These are phyloP conservation scores for Geranium rotundifolium DNA, from an alignment of 345 rosid genomes.

Conservation along the genomic window DNA sequence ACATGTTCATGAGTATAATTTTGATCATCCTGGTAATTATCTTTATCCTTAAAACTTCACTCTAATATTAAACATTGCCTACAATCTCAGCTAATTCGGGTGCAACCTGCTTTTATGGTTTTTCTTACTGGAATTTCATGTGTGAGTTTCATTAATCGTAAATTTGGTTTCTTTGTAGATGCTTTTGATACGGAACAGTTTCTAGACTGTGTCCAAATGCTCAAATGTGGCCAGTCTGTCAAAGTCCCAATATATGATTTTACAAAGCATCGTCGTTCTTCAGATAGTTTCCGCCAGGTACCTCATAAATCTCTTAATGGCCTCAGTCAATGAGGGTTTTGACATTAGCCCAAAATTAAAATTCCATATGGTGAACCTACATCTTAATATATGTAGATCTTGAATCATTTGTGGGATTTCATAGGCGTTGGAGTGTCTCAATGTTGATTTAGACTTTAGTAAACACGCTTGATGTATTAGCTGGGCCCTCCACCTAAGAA, in stretches of 20 bases:
- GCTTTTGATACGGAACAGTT: conserved; percentile 99
- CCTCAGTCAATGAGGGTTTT: background rate
- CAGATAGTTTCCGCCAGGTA: conserved; percentile 89
- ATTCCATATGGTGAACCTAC: background rate
- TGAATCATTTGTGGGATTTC: background rate
- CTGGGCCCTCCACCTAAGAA: too few relatives aligned
- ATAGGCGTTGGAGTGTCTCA: too few relatives aligned
- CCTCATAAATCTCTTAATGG: background rate
- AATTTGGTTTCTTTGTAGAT: conserved; percentile 30
- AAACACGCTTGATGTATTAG: too few relatives aligned
- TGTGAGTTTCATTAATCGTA: background rate
- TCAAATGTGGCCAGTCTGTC: conserved; percentile 61
- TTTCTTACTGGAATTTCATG: background rate
- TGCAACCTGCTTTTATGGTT: background rate
- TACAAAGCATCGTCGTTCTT: conserved; percentile 68
- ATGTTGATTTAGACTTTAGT: too few relatives aligned
- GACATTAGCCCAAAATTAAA: background rate
- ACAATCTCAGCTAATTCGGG: too few relatives aligned
- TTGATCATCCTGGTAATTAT: conserved; percentile 85
- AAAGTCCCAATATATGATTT: conserved; percentile 93
- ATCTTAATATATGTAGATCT: background rate
- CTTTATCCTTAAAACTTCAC: background rate
- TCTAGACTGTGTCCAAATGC: conserved; percentile 61
- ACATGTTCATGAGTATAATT: conserved; percentile 89
- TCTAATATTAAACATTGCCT: background rate